Conservation (phyloP, 2,329 filamentous ascomycete species). For the Tolypocladium sp. region DNA sequence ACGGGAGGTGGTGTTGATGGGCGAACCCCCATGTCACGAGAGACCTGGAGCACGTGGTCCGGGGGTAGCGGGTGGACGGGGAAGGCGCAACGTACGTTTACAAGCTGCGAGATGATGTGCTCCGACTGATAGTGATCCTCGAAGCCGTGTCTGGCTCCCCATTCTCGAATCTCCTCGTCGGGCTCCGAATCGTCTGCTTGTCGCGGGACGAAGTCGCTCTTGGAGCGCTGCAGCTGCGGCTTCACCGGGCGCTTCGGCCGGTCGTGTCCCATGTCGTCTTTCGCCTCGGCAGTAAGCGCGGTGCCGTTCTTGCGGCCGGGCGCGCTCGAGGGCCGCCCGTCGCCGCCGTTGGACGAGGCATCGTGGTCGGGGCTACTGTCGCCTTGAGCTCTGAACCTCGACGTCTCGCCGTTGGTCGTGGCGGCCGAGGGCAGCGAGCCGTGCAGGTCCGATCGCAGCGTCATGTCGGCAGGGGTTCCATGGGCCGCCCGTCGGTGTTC, state of each 20-base stretch:
- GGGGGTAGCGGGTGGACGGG: background rate
- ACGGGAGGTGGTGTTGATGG: background rate
- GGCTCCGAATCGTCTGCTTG: conserved; percentile 30
- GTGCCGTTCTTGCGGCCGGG: conserved; percentile 31
- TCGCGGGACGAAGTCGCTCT: conserved; percentile 43
- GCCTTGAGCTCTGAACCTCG: conserved; percentile 15
- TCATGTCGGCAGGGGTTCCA: conserved; percentile 19
- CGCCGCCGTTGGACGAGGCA: conserved; percentile 16
- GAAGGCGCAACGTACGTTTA: conserved; percentile 51
- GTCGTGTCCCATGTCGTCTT: conserved; percentile 24
- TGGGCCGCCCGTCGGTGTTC: conserved; percentile 9
- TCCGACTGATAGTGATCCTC: conserved; percentile 87
- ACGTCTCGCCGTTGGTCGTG: conserved; percentile 18
- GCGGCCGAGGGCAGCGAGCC: conserved; percentile 17
- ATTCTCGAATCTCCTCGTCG: conserved; percentile 37
- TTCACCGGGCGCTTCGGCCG: conserved; percentile 31
- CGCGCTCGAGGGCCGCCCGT: conserved; percentile 35
- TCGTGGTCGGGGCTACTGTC: conserved; percentile 20
- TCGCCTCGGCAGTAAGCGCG: conserved; percentile 10
- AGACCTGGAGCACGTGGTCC: conserved; percentile 4
- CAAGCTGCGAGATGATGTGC: conserved; percentile 77
- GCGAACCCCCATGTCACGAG: background rate
- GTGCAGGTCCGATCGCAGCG: conserved; percentile 21
- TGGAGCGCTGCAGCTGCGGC: conserved; percentile 45
- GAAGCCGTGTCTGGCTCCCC: conserved; percentile 73